Conservation (phyloP, 1,284 basidiomycete species). For the Leccinum griseonigrum region DNA sequence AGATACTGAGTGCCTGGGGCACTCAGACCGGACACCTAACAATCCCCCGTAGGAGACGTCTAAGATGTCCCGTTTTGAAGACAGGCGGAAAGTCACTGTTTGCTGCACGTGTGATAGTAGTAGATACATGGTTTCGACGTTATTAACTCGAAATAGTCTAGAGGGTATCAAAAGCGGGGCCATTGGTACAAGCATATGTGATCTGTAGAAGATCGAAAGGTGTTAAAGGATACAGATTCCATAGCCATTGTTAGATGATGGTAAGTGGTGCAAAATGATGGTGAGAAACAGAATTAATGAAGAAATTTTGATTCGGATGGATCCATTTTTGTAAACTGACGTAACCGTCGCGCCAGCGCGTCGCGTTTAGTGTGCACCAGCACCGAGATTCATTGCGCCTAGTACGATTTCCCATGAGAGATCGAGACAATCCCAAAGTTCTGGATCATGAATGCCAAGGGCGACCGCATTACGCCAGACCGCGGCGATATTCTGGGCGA, state of each 20-base stretch:
- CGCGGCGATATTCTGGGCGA: constrained; percentile 64
- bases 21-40: not conserved
- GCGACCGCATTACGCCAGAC: constrained; percentile 72
- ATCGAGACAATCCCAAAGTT: constrained; percentile 68
- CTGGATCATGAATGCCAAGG: constrained; percentile 62
- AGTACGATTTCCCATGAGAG: constrained; percentile 71
- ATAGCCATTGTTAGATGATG: constrained; percentile 19
- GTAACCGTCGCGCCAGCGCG: constrained; percentile 19
- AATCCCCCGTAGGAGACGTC: not conserved
- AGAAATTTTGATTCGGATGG: constrained; percentile 12
- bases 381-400: constrained; percentile 62
- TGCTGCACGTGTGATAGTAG: constrained; percentile 21
- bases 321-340: constrained; percentile 22
- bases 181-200: constrained; percentile 25
- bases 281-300: constrained; percentile 23
- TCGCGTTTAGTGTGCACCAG: constrained; percentile 31
- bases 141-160: constrained; percentile 31
- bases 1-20: not conserved
- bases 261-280: constrained; percentile 24
- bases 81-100: not conserved
- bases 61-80: not conserved
- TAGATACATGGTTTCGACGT: constrained; percentile 30
- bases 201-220: constrained; percentile 11
- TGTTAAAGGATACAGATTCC: constrained; percentile 31
- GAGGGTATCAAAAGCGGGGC: constrained; percentile 26